Base-by-base conservation (phyloP, 73 alveolate species). In the Paramecium bursaria region DNA sequence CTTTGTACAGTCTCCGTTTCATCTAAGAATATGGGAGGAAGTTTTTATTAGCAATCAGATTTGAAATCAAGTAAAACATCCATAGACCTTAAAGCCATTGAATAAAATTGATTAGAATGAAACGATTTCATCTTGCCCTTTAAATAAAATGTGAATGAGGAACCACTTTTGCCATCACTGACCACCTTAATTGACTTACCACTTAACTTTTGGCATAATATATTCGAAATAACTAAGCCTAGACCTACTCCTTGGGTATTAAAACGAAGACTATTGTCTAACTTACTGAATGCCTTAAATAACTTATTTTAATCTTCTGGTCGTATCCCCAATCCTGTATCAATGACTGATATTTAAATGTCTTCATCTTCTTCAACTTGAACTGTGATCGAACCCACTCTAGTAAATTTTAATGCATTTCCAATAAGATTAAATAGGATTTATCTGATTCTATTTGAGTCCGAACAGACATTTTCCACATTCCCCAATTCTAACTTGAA, bases 241-340 rank as follows among this genome's bases (percentile, higher is more conserved):
- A 86, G 75, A 1, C 92, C 92, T 46, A 86, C 46, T 10, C 92
- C 92, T 19, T 50, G n/a, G 26, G 35, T 14, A 17, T 49, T 49
- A 17, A 75, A 33, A 15, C 44, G 0, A 11, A 31, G 33, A 14
- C 23, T 35, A 6, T 27, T 30, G 4, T 53, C 50, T 42, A 86
- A 47, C 19, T 74, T 86, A 5, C 92, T 88, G 33, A 86, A 86
- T 3, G 52, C 46, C 2, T 35, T 49, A 48, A 86, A 86, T 14
- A 86, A 47, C 23, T 75, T 74, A 27, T 48, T 74, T 30, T 50
- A 30, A 4, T 86, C 88, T 26, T 33, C 39, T 50, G 47, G 44
- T 6, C 42, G 19, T 0, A 86, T 86, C 35, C 92, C 91, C 1
- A 74, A 46, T n/a, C 91, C 92, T 15, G 86, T 86, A 31, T 75